Evolutionary conservation across 345 rosid genomes (phyloP).

Genomic region (Eucalyptus erythrocorys): DNA sequence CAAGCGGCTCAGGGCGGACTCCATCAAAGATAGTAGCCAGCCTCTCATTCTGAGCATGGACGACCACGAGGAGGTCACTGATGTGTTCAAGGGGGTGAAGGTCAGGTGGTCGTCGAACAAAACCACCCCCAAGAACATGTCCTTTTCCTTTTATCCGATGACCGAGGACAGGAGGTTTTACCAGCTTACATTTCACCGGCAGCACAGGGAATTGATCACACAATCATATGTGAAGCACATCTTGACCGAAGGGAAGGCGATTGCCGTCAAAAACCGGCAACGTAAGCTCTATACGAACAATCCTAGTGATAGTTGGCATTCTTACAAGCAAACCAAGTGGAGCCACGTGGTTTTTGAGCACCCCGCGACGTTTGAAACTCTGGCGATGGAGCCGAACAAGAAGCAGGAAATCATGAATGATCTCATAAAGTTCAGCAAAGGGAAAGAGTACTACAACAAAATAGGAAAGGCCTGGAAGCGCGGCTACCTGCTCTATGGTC

Average conservation of each 20-base stretch:
- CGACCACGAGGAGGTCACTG: constrained; percentile 28
- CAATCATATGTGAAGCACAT: constrained; percentile 17
- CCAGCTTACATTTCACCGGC: constrained; percentile 28
- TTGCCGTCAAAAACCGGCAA: constrained; percentile 15
- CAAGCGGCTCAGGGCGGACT: constrained; percentile 38
- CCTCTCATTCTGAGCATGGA: constrained; percentile 30
- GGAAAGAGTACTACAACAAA: constrained; percentile 43
- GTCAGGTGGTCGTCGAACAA: constrained; percentile 29
- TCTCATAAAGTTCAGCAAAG: constrained; percentile 28
- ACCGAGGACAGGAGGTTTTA: constrained; percentile 22
- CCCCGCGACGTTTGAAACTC: constrained; percentile 46
- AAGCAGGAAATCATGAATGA: constrained; percentile 41
- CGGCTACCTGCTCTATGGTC: constrained; percentile 59
- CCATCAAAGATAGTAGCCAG: constrained; percentile 14
- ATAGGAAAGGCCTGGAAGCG: constrained; percentile 80
- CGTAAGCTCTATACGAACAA: constrained; percentile 38
- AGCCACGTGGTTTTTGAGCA: constrained; percentile 29
- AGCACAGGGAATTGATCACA: constrained; percentile 21
- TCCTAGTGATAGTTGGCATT: constrained; percentile 9
- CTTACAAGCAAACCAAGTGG: constrained; percentile 11
- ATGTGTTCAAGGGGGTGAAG: constrained; percentile 20
- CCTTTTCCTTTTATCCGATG: constrained; percentile 11
- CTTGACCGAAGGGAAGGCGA: constrained; percentile 21
- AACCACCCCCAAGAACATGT: background rate
- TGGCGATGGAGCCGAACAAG: constrained; percentile 46